Percentiles rank a stretch among this genome's conserved stretches.
phyloP scores from a whole-genome alignment of 805 yeast genomes.

The Candida suzukii region DNA sequence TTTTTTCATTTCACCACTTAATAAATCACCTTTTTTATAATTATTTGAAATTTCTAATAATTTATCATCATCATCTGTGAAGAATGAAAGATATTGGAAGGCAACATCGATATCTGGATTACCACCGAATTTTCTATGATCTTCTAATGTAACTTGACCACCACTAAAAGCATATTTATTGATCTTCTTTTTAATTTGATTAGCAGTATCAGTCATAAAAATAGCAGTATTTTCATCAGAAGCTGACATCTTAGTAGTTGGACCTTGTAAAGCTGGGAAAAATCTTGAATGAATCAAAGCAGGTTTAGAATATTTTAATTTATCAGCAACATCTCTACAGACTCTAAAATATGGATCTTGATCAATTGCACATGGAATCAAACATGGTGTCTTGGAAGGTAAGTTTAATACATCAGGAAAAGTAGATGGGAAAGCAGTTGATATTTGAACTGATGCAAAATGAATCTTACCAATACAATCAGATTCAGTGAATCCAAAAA shows the following conservation, averaged over 20 bases:
- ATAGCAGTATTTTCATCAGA: slow-evolving; percentile 86
- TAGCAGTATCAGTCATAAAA: slow-evolving; percentile 91
- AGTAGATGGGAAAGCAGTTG: slow-evolving; percentile 92
- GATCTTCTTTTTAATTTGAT: slow-evolving; percentile 87
- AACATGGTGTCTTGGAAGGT: slow-evolving; percentile 86
- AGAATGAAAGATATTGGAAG: slow-evolving; percentile 85
- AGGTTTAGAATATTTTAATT: slow-evolving; percentile 85
- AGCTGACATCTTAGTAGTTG: slow-evolving; percentile 95
- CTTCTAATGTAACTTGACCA: slow-evolving; percentile 81
- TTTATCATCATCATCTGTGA: slow-evolving; percentile 81
- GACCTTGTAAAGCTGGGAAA: slow-evolving; percentile 97
- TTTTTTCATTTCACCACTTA: slow-evolving; percentile 92
- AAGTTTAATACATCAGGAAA: slow-evolving; percentile 89
- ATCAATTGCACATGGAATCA: slow-evolving; percentile 98
- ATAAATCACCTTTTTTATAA: slow-evolving; percentile 73
- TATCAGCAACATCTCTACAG: slow-evolving; percentile 94
- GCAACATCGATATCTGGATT: slow-evolving; percentile 95
- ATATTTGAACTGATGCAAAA: slow-evolving; percentile 93
- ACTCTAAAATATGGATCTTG: slow-evolving; percentile 98
- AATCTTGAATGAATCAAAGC: slow-evolving; percentile 89
- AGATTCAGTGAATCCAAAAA: slow-evolving; percentile 91
- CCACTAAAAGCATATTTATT: slow-evolving; percentile 97
- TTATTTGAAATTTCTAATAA: slow-evolving; percentile 52
- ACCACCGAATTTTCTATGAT: slow-evolving; percentile 87
- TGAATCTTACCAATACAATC: slow-evolving; percentile 93